Evolutionary conservation across 2,329 filamentous ascomycete species (phyloP).

Genomic region (Colletotrichum chlorophyti): DNA sequence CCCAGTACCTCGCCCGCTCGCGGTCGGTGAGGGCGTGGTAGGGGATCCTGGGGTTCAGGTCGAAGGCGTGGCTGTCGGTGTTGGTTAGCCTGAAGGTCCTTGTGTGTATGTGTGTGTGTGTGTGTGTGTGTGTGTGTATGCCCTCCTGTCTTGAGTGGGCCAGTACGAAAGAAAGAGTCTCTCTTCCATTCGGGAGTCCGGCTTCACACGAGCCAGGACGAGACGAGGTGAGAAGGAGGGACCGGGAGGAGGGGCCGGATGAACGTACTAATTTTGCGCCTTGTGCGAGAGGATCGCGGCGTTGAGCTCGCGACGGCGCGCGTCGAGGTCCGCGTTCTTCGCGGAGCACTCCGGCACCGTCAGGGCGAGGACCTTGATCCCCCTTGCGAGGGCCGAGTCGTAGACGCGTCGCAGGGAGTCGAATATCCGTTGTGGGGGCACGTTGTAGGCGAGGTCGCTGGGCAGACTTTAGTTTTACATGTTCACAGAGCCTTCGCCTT

Average conservation of each 20-base stretch:
- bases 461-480: neutral
- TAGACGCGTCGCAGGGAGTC: slow-evolving; percentile 56
- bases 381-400: slow-evolving; percentile 54
- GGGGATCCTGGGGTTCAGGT: slow-evolving; percentile 61
- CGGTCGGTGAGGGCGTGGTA: slow-evolving; percentile 55
- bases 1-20: slow-evolving; percentile 60
- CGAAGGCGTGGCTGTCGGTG: slow-evolving; percentile 57
- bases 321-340: slow-evolving; percentile 36
- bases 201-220: too few relatives aligned
- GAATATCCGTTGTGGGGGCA: slow-evolving; percentile 51
- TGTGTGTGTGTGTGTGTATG: too few relatives aligned
- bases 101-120: neutral
- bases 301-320: slow-evolving; percentile 56
- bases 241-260: neutral
- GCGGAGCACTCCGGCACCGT: slow-evolving; percentile 63
- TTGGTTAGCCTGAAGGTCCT: too few relatives aligned
- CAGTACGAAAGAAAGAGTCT: too few relatives aligned
- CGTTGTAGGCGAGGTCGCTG: slow-evolving; percentile 57
- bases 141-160: too few relatives aligned
- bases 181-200: too few relatives aligned
- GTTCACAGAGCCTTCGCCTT: too few relatives aligned
- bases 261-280: slow-evolving; percentile 58
- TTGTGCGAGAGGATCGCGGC: slow-evolving; percentile 56
- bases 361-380: slow-evolving; percentile 65
- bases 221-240: neutral